A percentile compares a stretch with the other conserved stretches of the same genome.
Conservation (phyloP, 148 eudicot genomes). For the Talinum fruticosum region DNA sequence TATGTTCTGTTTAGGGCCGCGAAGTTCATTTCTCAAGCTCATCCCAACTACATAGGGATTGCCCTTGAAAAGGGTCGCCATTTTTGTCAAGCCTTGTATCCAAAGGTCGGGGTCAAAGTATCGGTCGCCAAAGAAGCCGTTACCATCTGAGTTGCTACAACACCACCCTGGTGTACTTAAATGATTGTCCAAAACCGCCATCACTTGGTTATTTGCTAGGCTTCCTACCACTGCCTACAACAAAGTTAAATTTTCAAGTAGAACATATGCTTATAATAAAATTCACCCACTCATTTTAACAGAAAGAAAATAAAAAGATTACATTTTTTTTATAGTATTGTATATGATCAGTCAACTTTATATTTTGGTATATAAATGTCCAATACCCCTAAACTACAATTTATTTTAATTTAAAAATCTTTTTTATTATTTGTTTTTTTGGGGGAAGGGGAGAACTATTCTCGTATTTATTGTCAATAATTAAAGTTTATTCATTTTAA, state of each 20-base stretch:
- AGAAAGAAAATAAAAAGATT: no score
- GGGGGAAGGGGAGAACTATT: no score
- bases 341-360: no score
- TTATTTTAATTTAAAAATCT: no score
- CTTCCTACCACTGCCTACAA: constrained; percentile 68
- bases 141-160: constrained; percentile 65
- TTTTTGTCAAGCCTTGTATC: constrained; percentile 56
- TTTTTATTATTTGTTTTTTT: no score
- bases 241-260: no score
- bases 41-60: constrained; percentile 64
- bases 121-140: constrained; percentile 82
- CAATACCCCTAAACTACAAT: no score
- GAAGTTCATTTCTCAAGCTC: constrained; percentile 94
- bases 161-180: constrained; percentile 89
- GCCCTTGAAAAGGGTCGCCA: constrained; percentile 67
- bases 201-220: constrained; percentile 57
- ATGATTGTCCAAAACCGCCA: constrained; percentile 90
- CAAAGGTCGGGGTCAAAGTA: constrained; percentile 67
- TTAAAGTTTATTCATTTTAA: no score
- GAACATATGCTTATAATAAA: neutral
- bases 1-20: constrained; percentile 67
- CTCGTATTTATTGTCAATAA: no score
- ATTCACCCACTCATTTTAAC: no score
- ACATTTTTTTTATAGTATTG: no score
- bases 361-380: no score